These are phyloP conservation scores for Chlorella sp. DNA, from an alignment of 139 green algal species.

Conservation along the genomic window DNA sequence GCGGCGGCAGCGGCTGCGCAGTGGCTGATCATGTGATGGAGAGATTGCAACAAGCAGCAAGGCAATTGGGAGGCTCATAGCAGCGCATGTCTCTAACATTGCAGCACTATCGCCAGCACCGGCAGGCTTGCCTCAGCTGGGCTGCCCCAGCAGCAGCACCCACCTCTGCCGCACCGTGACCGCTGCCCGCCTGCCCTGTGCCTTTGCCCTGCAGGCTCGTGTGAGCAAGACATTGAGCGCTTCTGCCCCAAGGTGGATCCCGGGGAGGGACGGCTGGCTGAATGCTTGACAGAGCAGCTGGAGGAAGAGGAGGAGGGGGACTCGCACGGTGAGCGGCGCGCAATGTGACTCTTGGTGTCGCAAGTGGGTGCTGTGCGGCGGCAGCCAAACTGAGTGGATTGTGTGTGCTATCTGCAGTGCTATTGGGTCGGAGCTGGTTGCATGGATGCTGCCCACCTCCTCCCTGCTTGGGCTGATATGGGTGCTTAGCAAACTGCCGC, in stretches of 20 bases:
- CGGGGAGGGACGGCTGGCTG: slow-evolving; percentile 64
- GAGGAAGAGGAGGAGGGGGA: slow-evolving; percentile 53
- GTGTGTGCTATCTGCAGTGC: too few species aligned
- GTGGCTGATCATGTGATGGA: too few species aligned
- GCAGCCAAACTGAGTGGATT: too few species aligned
- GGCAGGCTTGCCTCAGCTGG: too few species aligned
- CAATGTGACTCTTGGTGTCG: too few species aligned
- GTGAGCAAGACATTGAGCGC: slow-evolving; percentile 61
- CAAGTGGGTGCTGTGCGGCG: background rate
- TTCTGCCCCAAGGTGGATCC: slow-evolving; percentile 69
- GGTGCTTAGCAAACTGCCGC: too few species aligned
- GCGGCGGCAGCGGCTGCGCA: background rate
- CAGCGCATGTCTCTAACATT: too few species aligned
- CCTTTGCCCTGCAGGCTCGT: slow-evolving; percentile 64
- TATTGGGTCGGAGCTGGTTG: too few species aligned
- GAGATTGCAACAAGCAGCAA: background rate
- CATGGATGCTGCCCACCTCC: too few species aligned
- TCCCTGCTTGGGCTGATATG: too few species aligned
- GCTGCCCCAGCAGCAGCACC: too few species aligned
- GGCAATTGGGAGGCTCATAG: background rate
- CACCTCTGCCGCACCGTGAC: background rate
- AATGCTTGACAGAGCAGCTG: slow-evolving; percentile 75
- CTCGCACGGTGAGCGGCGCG: slow-evolving; percentile 3
- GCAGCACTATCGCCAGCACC: too few species aligned
- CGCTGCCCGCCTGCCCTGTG: background rate